These are phyloP conservation scores for Acaromyces ingoldii DNA, from an alignment of 1,284 basidiomycete genomes.

Conservation along the genomic window DNA sequence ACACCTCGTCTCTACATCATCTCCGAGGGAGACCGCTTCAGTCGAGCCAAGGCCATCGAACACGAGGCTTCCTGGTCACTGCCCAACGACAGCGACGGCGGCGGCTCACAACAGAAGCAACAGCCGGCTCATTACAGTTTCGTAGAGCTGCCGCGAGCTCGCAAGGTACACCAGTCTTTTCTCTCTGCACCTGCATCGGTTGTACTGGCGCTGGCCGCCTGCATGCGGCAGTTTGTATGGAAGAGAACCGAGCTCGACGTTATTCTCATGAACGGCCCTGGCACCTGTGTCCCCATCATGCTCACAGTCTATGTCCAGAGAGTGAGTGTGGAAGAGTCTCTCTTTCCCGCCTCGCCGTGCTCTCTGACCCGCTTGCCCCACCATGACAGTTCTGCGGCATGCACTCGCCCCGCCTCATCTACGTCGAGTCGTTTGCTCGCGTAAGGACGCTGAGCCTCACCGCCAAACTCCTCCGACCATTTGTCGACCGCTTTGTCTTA, in stretches of 20 bases:
- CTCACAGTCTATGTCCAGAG: constrained; percentile 67
- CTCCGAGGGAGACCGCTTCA: constrained; percentile 75
- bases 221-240: constrained; percentile 22
- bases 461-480: constrained; percentile 69
- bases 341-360: constrained; percentile 1
- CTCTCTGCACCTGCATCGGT: constrained; percentile 31
- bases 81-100: too few species aligned
- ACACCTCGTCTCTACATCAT: constrained; percentile 73
- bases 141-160: constrained; percentile 72
- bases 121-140: too few species aligned
- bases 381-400: constrained; percentile 66
- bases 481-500: constrained; percentile 71
- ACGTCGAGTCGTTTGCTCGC: constrained; percentile 91
- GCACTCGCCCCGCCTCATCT: constrained; percentile 70
- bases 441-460: constrained; percentile 77
- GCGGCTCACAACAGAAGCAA: too few species aligned
- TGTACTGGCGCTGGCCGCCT: constrained; percentile 19
- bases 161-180: constrained; percentile 53
- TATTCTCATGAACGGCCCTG: constrained; percentile 88
- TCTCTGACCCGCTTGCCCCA: background rate
- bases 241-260: constrained; percentile 57
- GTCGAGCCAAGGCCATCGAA: constrained; percentile 64
- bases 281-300: constrained; percentile 81
- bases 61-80: too few species aligned
- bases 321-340: constrained; percentile 57